Conservation (phyloP, 1,139 yeast genomes). For the Geotrichum carabidarum region DNA sequence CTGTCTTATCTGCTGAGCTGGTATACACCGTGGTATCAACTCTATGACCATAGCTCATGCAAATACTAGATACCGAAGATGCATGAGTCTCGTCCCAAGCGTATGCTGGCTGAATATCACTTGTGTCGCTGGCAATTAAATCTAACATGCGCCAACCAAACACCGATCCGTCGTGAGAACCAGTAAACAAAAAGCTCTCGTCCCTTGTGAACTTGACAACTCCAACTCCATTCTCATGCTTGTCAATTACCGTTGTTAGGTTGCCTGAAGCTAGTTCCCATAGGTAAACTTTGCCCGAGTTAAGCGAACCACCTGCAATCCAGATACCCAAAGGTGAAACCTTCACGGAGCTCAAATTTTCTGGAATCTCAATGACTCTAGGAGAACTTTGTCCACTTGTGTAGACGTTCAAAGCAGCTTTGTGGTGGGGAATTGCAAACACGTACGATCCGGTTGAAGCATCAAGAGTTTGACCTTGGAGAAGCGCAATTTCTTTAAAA, state of each 20-base stretch:
- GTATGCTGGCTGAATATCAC: conserved; percentile 42
- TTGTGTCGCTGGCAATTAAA: conserved; percentile 40
- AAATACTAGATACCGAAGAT: conserved; percentile 62
- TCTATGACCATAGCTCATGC: conserved; percentile 48
- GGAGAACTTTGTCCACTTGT: conserved; percentile 72
- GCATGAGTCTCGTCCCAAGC: conserved; percentile 66
- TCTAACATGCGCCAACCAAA: conserved; percentile 70
- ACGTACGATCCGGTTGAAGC: conserved; percentile 35
- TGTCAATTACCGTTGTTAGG: conserved; percentile 64
- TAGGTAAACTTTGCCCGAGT: conserved; percentile 66
- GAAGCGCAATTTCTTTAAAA: conserved; percentile 17
- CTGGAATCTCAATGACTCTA: conserved; percentile 84
- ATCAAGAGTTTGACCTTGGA: conserved; percentile 5
- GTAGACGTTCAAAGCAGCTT: conserved; percentile 72
- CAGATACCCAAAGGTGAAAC: conserved; percentile 47
- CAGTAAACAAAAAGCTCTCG: conserved; percentile 65
- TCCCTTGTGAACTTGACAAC: conserved; percentile 56
- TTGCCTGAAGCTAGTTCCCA: conserved; percentile 87
- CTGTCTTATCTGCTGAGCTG: conserved; percentile 68
- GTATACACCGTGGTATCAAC: conserved; percentile 64
- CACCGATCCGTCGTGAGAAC: conserved; percentile 74
- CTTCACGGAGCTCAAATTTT: conserved; percentile 57
- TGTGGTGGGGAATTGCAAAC: conserved; percentile 58
- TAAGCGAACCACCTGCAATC: conserved; percentile 61
- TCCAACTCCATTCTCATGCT: conserved; percentile 76